Evolutionary conservation across 1,284 basidiomycete genomes (phyloP), one percentile per base, ranked within the genome.

Genomic region (Pisolithus thermaeus): DNA sequence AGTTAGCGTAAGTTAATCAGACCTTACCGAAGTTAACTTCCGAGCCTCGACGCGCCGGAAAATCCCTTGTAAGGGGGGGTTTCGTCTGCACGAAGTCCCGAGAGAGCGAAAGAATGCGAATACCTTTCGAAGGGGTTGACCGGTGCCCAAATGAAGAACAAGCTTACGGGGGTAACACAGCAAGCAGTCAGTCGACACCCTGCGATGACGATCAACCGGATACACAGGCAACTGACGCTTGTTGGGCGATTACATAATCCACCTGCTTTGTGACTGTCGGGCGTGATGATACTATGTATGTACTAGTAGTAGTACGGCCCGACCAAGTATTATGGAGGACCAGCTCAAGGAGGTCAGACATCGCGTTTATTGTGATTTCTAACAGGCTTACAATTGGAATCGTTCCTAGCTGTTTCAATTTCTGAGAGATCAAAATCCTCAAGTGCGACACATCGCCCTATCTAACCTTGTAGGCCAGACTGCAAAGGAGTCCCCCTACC

Each of bases 391-490:
- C 51, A 18, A 22, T 55, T 70, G n/a, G 67, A 20, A 7, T 11
- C 36, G 22, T 20, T 44, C 7, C 3, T 57, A 97, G 83, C 81
- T 97, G 23, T 72, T 94, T 28, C 83, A 83, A 32, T 97, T 97
- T 64, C 71, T 97, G 44, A 84, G 87, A 60, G 92, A 95, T 61
- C 80, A 78, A 53, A 97, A 95, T 61, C 90, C 90, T 0, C 83
- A 92, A 65, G 94, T 89, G 23, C 80, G 95, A 40, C 87, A 92
- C 65, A 79, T 96, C 47, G 91, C 95, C 1, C 77, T 98, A 11
- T 78, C 84, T 48, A 91, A 92, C 72, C 77, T 97, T 16, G 71
- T 96, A 14, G 79, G 84, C 0, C 88, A 93, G 58, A 94, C 92
- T 22, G 74, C 83, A 4, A 80, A 83, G 57, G 83, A 78, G 47